Base-by-base conservation (phyloP, 352 stramenopile genomes). In the Pythium myriotylum region DNA sequence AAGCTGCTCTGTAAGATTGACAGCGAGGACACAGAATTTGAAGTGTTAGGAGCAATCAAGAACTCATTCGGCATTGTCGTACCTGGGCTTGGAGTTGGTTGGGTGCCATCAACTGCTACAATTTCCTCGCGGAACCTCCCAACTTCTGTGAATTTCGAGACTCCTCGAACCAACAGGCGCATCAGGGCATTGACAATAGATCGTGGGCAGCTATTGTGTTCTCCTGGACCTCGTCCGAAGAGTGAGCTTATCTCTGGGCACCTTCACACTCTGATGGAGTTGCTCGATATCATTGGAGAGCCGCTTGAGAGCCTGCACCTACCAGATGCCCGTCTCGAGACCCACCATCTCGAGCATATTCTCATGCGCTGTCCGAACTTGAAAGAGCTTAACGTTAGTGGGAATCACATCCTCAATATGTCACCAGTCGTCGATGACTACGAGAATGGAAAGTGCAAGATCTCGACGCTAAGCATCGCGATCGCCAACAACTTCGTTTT, bases 61-160 rank as follows among this genome's bases (percentile, higher is more conserved):
- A 56, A 62, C 35, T 72, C 61, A 51, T 19, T 79, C 2, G 74
- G 64, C 14, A 53, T 84, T 48, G 59, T 84, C 13, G 65, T 75
- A n/a, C 69, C 63, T 24, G 74, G 74, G 12, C 65, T 59, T 32
- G 72, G 74, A 0, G 61, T 75, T 22, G 69, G 66, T 12, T 84
- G 74, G 74, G 64, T 73, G 0, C 58, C 51, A 9, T 22, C 10
- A 35, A 10, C 29, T 35, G 29, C 29, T 35, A 10, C 10, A 10
- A 10, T 10, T 10, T 35, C 29, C 10, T 35, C 29, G 29, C 29
- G 29, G 10, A 10, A 35, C 10, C 29, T 35, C 10, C 29, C 29
- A 5, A 35, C 29, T 5, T 10, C 29, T 35, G 29, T 35, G 29
- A 35, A 10, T 10, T 10, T 5, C 5, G 5, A 35, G 29, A 35